Conservation (phyloP, 208 protist species). For the Leishmania amazonensis region DNA sequence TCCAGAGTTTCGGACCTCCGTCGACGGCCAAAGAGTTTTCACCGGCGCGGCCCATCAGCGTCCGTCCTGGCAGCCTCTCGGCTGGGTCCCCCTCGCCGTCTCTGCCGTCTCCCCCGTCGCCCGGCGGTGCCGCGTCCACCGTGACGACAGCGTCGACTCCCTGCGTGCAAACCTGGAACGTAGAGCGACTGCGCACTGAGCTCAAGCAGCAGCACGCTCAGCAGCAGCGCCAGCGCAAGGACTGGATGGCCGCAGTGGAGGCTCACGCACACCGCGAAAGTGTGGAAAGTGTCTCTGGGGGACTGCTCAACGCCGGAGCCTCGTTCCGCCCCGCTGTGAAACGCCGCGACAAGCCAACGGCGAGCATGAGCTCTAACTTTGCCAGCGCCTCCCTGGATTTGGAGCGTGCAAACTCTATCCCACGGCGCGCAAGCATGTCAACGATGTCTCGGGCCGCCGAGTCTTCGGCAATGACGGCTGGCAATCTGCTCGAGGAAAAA, state of each 20-base stretch:
- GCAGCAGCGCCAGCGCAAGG: constrained; percentile 29
- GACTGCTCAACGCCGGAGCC: not conserved
- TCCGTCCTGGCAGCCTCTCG: constrained; percentile 4
- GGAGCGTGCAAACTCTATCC: not conserved
- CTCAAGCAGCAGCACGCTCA: constrained; percentile 30
- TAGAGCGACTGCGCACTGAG: constrained; percentile 23
- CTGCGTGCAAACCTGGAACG: constrained; percentile 20
- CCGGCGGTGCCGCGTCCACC: not conserved
- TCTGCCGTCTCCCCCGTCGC: not conserved
- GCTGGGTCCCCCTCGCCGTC: not conserved
- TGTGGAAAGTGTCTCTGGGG: not conserved
- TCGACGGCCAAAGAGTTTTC: constrained; percentile 1
- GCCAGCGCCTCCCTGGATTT: not conserved
- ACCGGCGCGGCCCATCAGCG: not conserved
- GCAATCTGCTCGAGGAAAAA: not conserved
- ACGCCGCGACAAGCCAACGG: constrained; percentile 23
- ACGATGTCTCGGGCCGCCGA: not conserved
- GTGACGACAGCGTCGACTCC: not conserved
- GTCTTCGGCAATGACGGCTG: not conserved
- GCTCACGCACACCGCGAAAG: not conserved
- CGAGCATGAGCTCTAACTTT: constrained; percentile 6
- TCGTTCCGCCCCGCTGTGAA: constrained; percentile 22
- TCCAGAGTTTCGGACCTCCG: constrained; percentile 1
- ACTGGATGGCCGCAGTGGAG: constrained; percentile 17
- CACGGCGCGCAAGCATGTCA: constrained; percentile 14